phyloP scores from a whole-genome alignment of 768 basidiomycete species.

The Ramaria sp. region DNA sequence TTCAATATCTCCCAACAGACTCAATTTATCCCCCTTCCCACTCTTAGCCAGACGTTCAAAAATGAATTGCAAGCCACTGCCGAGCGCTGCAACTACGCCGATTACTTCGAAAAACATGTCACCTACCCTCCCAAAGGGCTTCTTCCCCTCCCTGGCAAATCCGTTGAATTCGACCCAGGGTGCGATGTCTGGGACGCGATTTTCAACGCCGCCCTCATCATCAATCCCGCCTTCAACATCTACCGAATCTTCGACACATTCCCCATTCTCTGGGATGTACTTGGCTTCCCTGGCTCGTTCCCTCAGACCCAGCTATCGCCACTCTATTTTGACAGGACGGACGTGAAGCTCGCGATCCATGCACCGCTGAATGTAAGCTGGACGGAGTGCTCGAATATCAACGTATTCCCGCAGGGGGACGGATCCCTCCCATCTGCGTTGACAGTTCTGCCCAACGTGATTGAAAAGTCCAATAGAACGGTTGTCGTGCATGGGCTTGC shows the following conservation, averaged over 20 bases:
- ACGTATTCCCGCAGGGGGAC: conserved; percentile 57
- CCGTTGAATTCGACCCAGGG: conserved; percentile 31
- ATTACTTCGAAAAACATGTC: conserved; percentile 50
- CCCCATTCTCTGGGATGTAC: conserved; percentile 69
- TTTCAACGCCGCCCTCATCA: conserved; percentile 44
- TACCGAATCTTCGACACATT: conserved; percentile 72
- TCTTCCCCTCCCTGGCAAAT: conserved; percentile 59
- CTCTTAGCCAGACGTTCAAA: conserved; percentile 48
- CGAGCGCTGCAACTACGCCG: conserved; percentile 47
- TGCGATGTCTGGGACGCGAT: conserved; percentile 65
- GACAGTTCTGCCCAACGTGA: conserved; percentile 60
- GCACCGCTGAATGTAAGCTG: conserved; percentile 52
- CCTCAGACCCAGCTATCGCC: conserved; percentile 42
- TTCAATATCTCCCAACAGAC: neutral
- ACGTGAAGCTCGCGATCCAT: conserved; percentile 64
- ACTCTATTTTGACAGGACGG: conserved; percentile 57
- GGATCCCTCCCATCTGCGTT: conserved; percentile 50
- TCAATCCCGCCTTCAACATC: conserved; percentile 70
- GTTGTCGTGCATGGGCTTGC: conserved; percentile 66
- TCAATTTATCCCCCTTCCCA: neutral
- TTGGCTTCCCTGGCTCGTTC: conserved; percentile 56
- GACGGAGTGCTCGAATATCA: conserved; percentile 48
- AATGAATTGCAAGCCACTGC: conserved; percentile 43
- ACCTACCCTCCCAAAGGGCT: conserved; percentile 58
- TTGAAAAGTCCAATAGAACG: conserved; percentile 59